These are phyloP conservation scores for Aurantiochytrium sp. DNA, from an alignment of 108 stramenopile species.

Conservation along the genomic window DNA sequence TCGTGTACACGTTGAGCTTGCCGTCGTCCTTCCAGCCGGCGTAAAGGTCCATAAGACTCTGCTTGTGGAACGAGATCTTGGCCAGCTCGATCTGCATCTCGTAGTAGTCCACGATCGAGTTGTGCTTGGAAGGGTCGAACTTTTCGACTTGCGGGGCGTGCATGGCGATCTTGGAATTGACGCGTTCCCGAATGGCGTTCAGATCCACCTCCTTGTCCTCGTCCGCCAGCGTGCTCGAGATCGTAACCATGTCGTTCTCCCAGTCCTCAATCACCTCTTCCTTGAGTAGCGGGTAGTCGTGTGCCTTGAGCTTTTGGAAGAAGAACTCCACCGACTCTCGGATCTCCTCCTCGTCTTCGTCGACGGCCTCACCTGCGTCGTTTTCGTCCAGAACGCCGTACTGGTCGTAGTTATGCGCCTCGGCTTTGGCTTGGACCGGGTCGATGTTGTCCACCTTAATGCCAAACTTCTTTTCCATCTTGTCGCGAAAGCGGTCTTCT, in stretches of 20 bases:
- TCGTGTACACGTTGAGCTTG: not conserved
- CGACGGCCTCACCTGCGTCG: not conserved
- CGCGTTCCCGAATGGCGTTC: not conserved
- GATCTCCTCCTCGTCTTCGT: constrained; percentile 19
- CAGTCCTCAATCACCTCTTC: not conserved
- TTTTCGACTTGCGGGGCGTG: not conserved
- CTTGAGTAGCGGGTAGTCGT: not conserved
- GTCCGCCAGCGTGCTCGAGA: not conserved
- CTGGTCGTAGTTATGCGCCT: constrained; percentile 1
- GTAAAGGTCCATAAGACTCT: constrained; percentile 8
- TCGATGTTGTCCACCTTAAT: not conserved
- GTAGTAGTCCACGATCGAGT: constrained; percentile 31
- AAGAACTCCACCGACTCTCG: not conserved
- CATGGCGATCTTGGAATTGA: not conserved
- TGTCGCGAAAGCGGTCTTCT: not conserved
- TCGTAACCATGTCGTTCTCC: not conserved
- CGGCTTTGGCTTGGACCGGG: not conserved
- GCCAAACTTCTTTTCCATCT: not conserved
- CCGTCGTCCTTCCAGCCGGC: constrained; percentile 19
- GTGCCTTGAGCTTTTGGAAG: constrained; percentile 14
- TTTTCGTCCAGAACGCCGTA: not conserved
- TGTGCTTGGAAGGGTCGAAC: not conserved
- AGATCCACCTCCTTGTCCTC: not conserved
- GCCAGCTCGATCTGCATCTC: constrained; percentile 14
- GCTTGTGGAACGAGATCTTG: constrained; percentile 19